phyloP scores from a whole-genome alignment of 1,139 yeast genomes.

The Saccharomyces hybrid region DNA sequence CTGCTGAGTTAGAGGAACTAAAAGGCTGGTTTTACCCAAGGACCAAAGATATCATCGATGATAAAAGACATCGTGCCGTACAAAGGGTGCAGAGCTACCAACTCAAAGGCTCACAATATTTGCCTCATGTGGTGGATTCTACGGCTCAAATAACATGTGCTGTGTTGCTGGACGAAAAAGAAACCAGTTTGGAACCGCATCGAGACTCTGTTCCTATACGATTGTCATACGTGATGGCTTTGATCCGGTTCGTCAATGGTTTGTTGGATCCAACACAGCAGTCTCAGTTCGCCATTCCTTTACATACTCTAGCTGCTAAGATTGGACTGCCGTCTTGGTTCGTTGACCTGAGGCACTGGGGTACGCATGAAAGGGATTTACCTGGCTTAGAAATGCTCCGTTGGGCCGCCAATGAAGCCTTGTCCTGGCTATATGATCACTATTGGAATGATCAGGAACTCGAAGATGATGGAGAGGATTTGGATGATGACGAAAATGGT shows the following conservation, averaged over 20 bases:
- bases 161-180: slow-evolving; percentile 39
- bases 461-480: slow-evolving; percentile 25
- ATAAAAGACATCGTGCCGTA: slow-evolving; percentile 43
- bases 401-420: slow-evolving; percentile 48
- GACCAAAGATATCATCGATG: slow-evolving; percentile 10
- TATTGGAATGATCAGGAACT: slow-evolving; percentile 54
- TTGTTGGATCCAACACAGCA: slow-evolving; percentile 81
- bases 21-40: slow-evolving; percentile 51
- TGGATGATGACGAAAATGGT: slow-evolving; percentile 27
- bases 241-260: slow-evolving; percentile 87
- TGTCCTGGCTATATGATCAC: slow-evolving; percentile 65
- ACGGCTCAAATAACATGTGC: slow-evolving; percentile 59
- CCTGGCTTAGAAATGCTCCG: slow-evolving; percentile 68
- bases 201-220: slow-evolving; percentile 13
- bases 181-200: slow-evolving; percentile 13
- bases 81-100: slow-evolving; percentile 53
- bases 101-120: slow-evolving; percentile 48
- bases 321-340: slow-evolving; percentile 70
- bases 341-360: slow-evolving; percentile 85
- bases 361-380: slow-evolving; percentile 74
- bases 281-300: slow-evolving; percentile 68
- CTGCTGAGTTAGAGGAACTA: slow-evolving; percentile 45
- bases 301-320: slow-evolving; percentile 63
- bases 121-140: slow-evolving; percentile 75
- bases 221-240: slow-evolving; percentile 47